These are phyloP conservation scores for Allomyces arbusculus DNA, from an alignment of 192 early-diverging fungal species.

Conservation along the genomic window DNA sequence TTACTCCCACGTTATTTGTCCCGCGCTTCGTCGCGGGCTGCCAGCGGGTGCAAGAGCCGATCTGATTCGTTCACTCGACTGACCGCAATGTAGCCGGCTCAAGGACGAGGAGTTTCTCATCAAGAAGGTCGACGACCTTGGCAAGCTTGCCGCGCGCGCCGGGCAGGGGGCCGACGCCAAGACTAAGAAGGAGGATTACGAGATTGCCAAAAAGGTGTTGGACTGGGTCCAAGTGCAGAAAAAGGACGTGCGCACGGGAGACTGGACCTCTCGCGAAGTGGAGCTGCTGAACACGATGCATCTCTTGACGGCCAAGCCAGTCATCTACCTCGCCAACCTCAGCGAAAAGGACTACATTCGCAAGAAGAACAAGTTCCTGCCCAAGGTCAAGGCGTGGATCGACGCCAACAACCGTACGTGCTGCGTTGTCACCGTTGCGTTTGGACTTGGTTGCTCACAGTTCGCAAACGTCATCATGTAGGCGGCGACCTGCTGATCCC, in stretches of 20 bases:
- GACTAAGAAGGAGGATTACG: constrained; percentile 10
- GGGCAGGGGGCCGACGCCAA: constrained; percentile 3
- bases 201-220: constrained; percentile 8
- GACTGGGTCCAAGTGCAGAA: constrained; percentile 9
- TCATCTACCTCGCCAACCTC: constrained; percentile 51
- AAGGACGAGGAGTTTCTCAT: constrained; percentile 44
- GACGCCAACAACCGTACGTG: no score
- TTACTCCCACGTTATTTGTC: no score
- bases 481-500: constrained; percentile 44
- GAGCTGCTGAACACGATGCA: constrained; percentile 47
- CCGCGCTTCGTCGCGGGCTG: no score
- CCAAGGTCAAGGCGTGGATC: no score
- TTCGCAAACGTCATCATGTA: not conserved
- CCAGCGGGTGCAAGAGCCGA: no score
- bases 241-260: constrained; percentile 42
- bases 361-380: no score
- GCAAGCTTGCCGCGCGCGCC: no score
- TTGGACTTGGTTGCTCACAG: no score
- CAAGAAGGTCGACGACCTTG: no score
- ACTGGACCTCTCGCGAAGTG: constrained; percentile 43
- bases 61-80: no score
- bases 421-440: no score
- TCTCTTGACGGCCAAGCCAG: constrained; percentile 61
- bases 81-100: constrained; percentile 21
- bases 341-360: constrained; percentile 39